Evolutionary conservation across 805 yeast genomes (phyloP).

Genomic region (Brettanomyces bruxellensis): DNA sequence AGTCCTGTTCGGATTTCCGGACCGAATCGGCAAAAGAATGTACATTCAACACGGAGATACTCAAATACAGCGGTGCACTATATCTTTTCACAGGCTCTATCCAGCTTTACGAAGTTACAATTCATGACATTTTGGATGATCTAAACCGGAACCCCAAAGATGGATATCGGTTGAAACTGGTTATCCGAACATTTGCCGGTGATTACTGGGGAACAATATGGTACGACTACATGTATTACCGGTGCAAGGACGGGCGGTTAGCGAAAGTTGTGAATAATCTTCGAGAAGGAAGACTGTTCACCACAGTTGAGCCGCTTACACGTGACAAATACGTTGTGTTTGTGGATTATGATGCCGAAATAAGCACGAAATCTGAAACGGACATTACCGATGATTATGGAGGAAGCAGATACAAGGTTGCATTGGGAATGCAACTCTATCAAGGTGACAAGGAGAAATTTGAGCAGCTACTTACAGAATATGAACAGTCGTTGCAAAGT

Average conservation of each 20-base stretch:
- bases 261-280: constrained; percentile 6
- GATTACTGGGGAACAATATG: constrained; percentile 4
- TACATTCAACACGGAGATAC: constrained; percentile 9
- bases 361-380: constrained; percentile 3
- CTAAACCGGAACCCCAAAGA: constrained; percentile 1
- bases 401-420: constrained; percentile 7
- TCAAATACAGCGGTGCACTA: constrained; percentile 9
- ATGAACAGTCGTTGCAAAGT: constrained; percentile 4
- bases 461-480: constrained; percentile 6
- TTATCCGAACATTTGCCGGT: constrained; percentile 9
- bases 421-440: constrained; percentile 19
- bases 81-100: constrained; percentile 16
- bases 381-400: neutral
- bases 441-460: constrained; percentile 15
- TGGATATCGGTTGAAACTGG: constrained; percentile 11
- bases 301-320: constrained; percentile 14
- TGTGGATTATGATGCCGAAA: constrained; percentile 4
- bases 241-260: constrained; percentile 3
- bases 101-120: constrained; percentile 13
- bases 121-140: constrained; percentile 6
- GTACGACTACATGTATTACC: constrained; percentile 5
- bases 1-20: neutral
- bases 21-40: constrained; percentile 4
- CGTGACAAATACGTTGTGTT: constrained; percentile 16
- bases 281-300: constrained; percentile 5